Conservation (phyloP, 2,329 filamentous ascomycete genomes). For the Trichoderma atrobrunneum region DNA sequence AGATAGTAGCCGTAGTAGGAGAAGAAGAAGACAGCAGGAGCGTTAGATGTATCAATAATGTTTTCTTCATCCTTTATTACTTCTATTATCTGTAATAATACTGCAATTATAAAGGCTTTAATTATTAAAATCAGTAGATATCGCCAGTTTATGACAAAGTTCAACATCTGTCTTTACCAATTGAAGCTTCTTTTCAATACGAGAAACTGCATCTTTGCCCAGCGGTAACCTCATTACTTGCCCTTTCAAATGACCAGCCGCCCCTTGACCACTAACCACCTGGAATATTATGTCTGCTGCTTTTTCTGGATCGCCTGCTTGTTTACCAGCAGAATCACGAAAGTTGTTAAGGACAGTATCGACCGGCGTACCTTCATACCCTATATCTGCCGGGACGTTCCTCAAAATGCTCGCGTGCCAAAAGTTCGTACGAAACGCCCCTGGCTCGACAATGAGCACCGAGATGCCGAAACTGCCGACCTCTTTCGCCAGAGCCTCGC, state of each 20-base stretch:
- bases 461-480: background rate
- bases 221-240: background rate
- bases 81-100: background rate
- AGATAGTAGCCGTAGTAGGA: too few species aligned
- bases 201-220: background rate
- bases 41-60: too few species aligned
- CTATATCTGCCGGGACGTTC: background rate
- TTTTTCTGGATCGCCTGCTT: background rate
- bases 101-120: background rate
- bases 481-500: background rate
- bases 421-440: background rate
- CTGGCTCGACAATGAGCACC: background rate
- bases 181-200: background rate
- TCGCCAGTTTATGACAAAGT: background rate
- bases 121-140: background rate
- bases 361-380: background rate
- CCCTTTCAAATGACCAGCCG: background rate
- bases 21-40: too few species aligned
- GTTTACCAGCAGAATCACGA: background rate
- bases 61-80: too few species aligned
- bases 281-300: background rate
- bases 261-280: background rate
- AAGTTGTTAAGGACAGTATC: background rate
- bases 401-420: background rate
- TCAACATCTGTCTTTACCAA: background rate